Evolutionary conservation across 176 grass and related monocot genomes (phyloP).

Genomic region (Oryza coarctata): DNA sequence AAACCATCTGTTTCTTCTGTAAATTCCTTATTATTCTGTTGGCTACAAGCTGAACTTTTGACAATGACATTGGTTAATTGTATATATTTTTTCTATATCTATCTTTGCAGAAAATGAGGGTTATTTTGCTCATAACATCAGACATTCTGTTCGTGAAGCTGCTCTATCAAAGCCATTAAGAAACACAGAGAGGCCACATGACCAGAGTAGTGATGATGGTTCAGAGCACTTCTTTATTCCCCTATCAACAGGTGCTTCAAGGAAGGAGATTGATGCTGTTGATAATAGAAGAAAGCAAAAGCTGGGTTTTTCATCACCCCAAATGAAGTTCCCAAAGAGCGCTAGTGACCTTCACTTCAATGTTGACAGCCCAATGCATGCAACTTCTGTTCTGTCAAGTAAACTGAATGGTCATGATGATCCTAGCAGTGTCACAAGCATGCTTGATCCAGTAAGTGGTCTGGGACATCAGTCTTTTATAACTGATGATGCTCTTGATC

Average conservation of each 20-base stretch:
- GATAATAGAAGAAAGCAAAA: constrained; percentile 60
- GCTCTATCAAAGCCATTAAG: constrained; percentile 69
- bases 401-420: constrained; percentile 45
- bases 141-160: constrained; percentile 86
- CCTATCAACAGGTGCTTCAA: constrained; percentile 44
- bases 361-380: constrained; percentile 24
- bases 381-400: constrained; percentile 41
- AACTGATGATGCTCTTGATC: constrained; percentile 85
- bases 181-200: constrained; percentile 52
- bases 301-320: constrained; percentile 42
- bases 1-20: neutral
- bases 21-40: constrained; percentile 5
- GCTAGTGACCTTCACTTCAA: constrained; percentile 35
- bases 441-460: constrained; percentile 38
- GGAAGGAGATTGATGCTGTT: constrained; percentile 53
- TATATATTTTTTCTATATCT: constrained; percentile 27
- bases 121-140: constrained; percentile 65
- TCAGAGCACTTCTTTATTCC: constrained; percentile 94
- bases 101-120: constrained; percentile 58
- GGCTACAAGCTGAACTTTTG: constrained; percentile 2
- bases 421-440: neutral
- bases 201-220: constrained; percentile 60
- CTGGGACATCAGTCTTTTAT: constrained; percentile 44
- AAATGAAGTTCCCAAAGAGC: constrained; percentile 39
- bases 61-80: constrained; percentile 20